Percentiles rank a stretch among this genome's conserved stretches.
Evolutionary conservation across 2,329 filamentous ascomycete species (phyloP).

Genomic region (Calcarisporium arbuscula): DNA sequence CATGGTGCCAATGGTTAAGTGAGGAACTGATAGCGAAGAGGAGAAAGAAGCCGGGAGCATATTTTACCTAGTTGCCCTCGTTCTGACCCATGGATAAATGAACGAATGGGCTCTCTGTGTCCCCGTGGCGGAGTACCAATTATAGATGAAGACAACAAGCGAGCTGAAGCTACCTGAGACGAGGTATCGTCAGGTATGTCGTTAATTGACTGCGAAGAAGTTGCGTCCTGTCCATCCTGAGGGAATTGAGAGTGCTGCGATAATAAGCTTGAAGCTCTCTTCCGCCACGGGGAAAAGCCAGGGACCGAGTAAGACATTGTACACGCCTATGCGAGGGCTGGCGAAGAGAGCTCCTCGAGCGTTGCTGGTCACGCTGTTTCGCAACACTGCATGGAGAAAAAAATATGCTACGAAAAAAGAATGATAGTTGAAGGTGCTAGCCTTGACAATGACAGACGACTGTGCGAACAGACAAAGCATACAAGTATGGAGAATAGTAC

Average conservation of each 20-base stretch:
- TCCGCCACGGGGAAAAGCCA: conserved; percentile 43
- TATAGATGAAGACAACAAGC: conserved; percentile 34
- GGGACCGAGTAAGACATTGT: conserved; percentile 41
- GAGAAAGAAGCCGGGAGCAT: no score
- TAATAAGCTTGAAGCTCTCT: conserved; percentile 31
- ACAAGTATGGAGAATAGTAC: no score
- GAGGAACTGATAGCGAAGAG: not conserved
- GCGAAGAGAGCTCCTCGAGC: no score
- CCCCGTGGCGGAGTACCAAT: no score
- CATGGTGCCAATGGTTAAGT: conserved; percentile 3
- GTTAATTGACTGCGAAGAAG: no score
- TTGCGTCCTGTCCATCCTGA: conserved; percentile 4
- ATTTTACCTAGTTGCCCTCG: conserved; percentile 52
- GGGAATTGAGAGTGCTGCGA: conserved; percentile 23
- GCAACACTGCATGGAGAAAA: no score
- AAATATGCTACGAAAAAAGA: no score
- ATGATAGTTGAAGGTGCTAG: no score
- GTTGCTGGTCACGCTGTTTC: no score
- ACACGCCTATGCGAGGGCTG: no score
- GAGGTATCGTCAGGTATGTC: conserved; percentile 14
- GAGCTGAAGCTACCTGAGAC: conserved; percentile 12
- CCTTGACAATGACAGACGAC: no score
- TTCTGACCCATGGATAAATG: conserved; percentile 62
- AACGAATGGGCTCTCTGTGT: conserved; percentile 62
- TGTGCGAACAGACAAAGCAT: no score